Conservation (phyloP, 2,329 filamentous ascomycete species). For the Magnaporthales sp. region DNA sequence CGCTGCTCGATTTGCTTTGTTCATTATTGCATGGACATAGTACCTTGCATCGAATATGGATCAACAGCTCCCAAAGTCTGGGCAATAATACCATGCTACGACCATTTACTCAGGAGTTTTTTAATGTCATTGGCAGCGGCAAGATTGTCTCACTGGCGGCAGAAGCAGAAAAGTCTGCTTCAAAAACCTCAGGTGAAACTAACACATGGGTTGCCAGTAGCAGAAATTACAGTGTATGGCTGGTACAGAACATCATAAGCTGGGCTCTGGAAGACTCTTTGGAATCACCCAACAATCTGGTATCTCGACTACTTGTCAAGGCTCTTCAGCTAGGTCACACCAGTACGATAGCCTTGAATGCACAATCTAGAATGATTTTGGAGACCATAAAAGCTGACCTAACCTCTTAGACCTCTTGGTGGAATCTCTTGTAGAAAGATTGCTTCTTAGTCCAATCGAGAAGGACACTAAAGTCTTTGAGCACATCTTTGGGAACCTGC, state of each 20-base stretch:
- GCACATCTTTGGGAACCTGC: conserved; percentile 25
- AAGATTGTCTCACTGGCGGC: conserved; percentile 41
- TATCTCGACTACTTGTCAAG: conserved; percentile 43
- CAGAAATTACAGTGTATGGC: conserved; percentile 58
- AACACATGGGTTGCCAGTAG: conserved; percentile 57
- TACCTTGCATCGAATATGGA: conserved; percentile 30
- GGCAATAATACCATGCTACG: conserved; percentile 16
- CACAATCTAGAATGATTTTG: neutral
- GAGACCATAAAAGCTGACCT: neutral
- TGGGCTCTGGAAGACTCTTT: conserved; percentile 28
- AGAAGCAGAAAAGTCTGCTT: conserved; percentile 44
- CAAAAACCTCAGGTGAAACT: conserved; percentile 19
- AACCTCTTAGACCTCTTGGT: conserved; percentile 29
- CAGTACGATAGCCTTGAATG: conserved; percentile 35
- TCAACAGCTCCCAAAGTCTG: conserved; percentile 13
- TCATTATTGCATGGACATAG: conserved; percentile 29
- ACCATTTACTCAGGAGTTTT: conserved; percentile 32
- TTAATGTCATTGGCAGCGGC: conserved; percentile 38
- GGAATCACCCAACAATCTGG: conserved; percentile 29
- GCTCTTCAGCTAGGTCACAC: conserved; percentile 64
- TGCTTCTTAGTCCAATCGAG: conserved; percentile 19
- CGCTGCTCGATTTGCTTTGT: conserved; percentile 34
- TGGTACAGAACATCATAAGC: conserved; percentile 53
- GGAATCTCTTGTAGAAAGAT: conserved; percentile 22
- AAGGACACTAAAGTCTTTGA: conserved; percentile 16